Percentiles rank a stretch among this genome's conserved stretches.
These are phyloP conservation scores for Salix viminalis DNA, from an alignment of 345 rosid genomes.

Conservation along the genomic window DNA sequence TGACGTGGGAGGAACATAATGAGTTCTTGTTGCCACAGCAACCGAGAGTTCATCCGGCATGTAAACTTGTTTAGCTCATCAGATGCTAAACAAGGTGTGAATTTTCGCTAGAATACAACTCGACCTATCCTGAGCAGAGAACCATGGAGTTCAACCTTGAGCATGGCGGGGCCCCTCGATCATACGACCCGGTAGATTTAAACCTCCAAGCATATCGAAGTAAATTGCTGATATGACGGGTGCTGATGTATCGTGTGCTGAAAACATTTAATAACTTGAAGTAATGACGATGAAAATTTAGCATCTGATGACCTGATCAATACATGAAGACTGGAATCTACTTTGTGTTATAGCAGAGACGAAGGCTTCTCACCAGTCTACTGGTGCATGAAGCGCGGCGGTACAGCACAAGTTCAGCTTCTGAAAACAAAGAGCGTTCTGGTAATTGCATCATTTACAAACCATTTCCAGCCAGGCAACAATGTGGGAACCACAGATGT, in stretches of 20 bases:
- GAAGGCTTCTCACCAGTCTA: neutral
- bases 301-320: neutral
- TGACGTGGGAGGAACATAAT: too few species aligned
- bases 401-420: neutral
- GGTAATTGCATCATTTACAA: neutral
- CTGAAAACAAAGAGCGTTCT: neutral
- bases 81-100: neutral
- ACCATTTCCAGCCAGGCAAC: constrained; percentile 1
- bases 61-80: too few species aligned
- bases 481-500: neutral
- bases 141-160: neutral
- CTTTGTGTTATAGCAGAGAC: neutral
- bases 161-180: neutral
- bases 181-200: neutral
- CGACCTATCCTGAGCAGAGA: neutral
- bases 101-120: neutral
- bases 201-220: neutral
- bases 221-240: neutral
- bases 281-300: too few species aligned
- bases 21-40: too few species aligned
- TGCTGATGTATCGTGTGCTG: too few species aligned
- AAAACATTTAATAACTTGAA: too few species aligned
- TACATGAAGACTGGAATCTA: neutral
- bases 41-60: too few species aligned
- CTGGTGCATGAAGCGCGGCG: neutral